Base-by-base conservation (phyloP, 2,329 filamentous ascomycete species). In the Pseudonectria foliicola region DNA sequence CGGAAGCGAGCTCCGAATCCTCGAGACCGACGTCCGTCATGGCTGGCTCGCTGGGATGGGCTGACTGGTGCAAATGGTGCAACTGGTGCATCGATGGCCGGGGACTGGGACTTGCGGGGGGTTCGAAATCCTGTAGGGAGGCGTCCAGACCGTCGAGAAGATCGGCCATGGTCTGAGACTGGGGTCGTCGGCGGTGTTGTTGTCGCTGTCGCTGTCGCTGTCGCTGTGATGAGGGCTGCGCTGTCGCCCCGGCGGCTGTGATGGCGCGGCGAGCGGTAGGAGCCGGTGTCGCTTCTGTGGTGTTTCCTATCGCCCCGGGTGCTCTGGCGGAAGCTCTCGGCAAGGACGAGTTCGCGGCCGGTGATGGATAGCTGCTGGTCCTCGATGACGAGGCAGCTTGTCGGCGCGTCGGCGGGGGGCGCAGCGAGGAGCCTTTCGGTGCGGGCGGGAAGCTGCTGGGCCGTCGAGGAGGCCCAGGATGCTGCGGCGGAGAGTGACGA, bases 81-180 rank as follows among this genome's bases (percentile, higher is more conserved):
- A 8, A 8, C 18, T 21, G 5, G 18, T 5, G 8, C 18, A 21
- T 21, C n/a, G n/a, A n/a, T 21, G 18, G 18, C 18, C 18, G 18
- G 48, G 52, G 29, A 38, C 41, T 28, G 33, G 57, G 58, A 43
- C 59, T 63, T 55, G 61, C 63, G 53, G 67, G 68, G 50, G 62
- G 67, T 52, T 69, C 71, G 68, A 70, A 71, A 50, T 73, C 72
- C 63, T 64, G 68, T 53, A 73, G 63, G 40, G 70, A 75, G 49
- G 55, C 69, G 65, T 73, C 72, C 54, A 68, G 63, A 36, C 49
- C 56, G 50, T 66, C 62, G 48, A 58, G 55, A 37, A 43, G 61
- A 51, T 63, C 59, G 53, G 42, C 52, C 53, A 48, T 57, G 34
- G 31, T 42, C 21, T 7, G 7, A 40, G 24, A 33, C 38, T 31